A percentile compares a stretch with the other conserved stretches of the same genome.
These are phyloP conservation scores for Auricularia heimuer DNA, from an alignment of 768 basidiomycete genomes.

Conservation along the genomic window DNA sequence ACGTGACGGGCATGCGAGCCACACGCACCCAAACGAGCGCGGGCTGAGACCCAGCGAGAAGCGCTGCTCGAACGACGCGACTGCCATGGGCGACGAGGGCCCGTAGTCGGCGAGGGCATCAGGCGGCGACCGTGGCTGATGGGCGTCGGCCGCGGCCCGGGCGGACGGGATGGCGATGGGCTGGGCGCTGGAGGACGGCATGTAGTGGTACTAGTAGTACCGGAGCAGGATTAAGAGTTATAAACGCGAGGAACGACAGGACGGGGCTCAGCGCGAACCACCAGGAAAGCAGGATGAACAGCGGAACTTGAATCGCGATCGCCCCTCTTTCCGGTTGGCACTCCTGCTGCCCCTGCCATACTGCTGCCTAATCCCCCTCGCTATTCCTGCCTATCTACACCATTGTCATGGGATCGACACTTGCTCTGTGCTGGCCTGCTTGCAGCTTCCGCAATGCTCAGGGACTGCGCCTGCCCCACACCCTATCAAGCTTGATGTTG, in stretches of 20 bases:
- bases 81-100: neutral
- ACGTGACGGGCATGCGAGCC: neutral
- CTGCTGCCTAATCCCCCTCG: too few relatives aligned
- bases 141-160: neutral
- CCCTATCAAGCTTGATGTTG: too few relatives aligned
- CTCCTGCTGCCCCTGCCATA: too few relatives aligned
- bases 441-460: too few relatives aligned
- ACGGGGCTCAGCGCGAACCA: neutral
- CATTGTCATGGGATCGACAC: too few relatives aligned
- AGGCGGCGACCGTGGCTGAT: neutral
- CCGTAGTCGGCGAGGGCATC: neutral
- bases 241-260: neutral
- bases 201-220: neutral
- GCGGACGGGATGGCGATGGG: neutral
- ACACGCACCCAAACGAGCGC: neutral
- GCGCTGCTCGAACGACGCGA: conserved; percentile 1
- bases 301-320: too few relatives aligned
- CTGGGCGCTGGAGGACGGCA: neutral
- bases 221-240: neutral
- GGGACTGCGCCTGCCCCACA: too few relatives aligned
- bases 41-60: neutral
- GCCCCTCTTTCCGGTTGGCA: too few relatives aligned
- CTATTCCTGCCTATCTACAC: too few relatives aligned
- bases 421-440: too few relatives aligned
- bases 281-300: too few relatives aligned